Base-by-base conservation (phyloP, 2,329 filamentous ascomycete species). In the Myriangium duriaei region DNA sequence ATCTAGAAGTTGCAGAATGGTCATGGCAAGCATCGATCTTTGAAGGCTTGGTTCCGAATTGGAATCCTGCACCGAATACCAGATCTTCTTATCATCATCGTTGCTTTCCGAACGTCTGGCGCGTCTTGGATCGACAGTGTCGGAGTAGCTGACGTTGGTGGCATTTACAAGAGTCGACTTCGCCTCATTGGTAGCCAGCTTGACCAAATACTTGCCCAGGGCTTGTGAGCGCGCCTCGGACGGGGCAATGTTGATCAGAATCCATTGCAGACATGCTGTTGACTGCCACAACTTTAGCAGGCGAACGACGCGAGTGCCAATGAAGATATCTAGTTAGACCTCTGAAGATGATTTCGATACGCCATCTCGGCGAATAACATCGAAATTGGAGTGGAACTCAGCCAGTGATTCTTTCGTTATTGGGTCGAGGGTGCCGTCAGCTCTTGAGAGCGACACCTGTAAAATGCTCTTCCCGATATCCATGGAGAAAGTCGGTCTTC, bases 251-350 rank as follows among this genome's bases (percentile, higher is more conserved):
- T 43, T 40, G 29, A 32, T 30, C 5, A 42, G 32, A 10, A 43
- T 42, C 44, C 44, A 43, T 36, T 37, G 35, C 14, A 40, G 5
- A 17, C 41, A 40, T 28, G 38, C 34, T 40, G 38, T 39, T 32
- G 42, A 45, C 41, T 45, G 44, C 13, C 11, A 42, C 21, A 38
- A 35, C 29, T 39, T 45, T 42, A 45, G 44, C 33, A 34, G 28
- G 30, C 16, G 30, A 26, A 17, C 26, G 16, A 28, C 19, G 7
- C 12, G 12, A 24, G 21, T 26, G 28, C 14, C 7, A 7, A 6
- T 34, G 12, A 34, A 15, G 17, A 15, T 19, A 16, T 33, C 24
- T 17, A 11, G 18, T 34, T 36, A 38, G 41, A 45, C 41, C 44
- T 45, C 41, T 42, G 32, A 19, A 6, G 33, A 24, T 10, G 26